These are phyloP conservation scores for Triticum turgidum DNA, from an alignment of 176 grass and related monocot species.

Conservation along the genomic window DNA sequence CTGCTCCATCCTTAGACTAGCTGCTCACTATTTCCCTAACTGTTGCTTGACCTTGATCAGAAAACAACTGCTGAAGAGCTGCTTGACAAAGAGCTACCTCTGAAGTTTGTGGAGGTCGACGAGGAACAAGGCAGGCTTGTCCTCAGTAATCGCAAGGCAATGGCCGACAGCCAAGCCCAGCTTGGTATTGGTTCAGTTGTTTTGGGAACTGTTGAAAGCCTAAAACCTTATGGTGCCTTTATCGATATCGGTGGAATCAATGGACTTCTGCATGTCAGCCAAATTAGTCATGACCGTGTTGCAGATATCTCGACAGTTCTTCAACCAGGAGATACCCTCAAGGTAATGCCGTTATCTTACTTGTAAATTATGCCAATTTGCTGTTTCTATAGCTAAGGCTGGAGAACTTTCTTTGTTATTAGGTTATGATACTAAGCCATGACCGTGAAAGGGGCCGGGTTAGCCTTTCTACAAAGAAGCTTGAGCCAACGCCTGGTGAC, in stretches of 20 bases:
- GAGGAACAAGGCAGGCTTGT: conserved; percentile 91
- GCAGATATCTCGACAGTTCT: conserved; percentile 89
- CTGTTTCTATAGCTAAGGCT: conserved; percentile 20
- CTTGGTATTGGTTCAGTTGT: conserved; percentile 96
- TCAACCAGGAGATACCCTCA: conserved; percentile 88
- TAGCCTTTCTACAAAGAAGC: conserved; percentile 94
- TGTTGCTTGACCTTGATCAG: conserved; percentile 38
- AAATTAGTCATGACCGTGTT: conserved; percentile 97
- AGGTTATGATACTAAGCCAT: conserved; percentile 98
- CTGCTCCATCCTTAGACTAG: not conserved
- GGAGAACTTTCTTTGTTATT: not conserved
- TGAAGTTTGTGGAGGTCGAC: conserved; percentile 95
- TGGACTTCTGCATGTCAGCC: conserved; percentile 96
- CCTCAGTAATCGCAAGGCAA: conserved; percentile 92
- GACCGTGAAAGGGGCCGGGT: conserved; percentile 93
- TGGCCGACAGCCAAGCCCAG: conserved; percentile 92
- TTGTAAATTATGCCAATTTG: not conserved
- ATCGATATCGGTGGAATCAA: conserved; percentile 96
- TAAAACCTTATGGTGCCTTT: conserved; percentile 94
- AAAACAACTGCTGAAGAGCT: conserved; percentile 79
- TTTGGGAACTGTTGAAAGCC: conserved; percentile 85
- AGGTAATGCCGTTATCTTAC: conserved; percentile 52
- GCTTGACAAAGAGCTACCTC: conserved; percentile 69
- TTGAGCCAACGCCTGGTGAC: conserved; percentile 94
- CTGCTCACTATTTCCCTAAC: not conserved